These are phyloP conservation scores for Plasmodium billcollinsi DNA, from an alignment of 169 alveolate genomes.

Conservation along the genomic window DNA sequence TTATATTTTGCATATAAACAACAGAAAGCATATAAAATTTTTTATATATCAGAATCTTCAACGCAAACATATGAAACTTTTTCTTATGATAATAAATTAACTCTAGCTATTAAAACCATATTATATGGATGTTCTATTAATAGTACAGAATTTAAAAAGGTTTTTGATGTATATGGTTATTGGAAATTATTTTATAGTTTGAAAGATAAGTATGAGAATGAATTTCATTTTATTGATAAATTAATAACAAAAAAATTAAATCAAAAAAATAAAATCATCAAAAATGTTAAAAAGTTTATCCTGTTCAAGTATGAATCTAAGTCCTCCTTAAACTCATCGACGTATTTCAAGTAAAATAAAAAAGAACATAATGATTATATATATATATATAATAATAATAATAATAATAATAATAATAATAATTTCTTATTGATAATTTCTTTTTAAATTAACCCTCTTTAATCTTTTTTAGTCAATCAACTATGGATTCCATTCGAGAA, in stretches of 20 bases:
- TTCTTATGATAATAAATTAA: slow-evolving; percentile 57
- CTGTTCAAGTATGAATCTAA: slow-evolving; percentile 35
- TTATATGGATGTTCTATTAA: slow-evolving; percentile 23
- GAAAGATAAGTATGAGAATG: slow-evolving; percentile 40
- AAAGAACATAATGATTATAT: background rate
- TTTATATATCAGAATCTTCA: slow-evolving; percentile 48
- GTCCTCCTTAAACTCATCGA: slow-evolving; percentile 38
- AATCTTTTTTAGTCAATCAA: slow-evolving; percentile 35
- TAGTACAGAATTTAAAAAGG: background rate
- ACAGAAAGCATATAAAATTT: slow-evolving; percentile 26
- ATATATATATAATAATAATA: slow-evolving; percentile 1
- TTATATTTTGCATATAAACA: slow-evolving; percentile 72
- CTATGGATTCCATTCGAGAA: slow-evolving; percentile 51
- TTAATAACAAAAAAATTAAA: slow-evolving; percentile 26
- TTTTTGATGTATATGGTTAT: slow-evolving; percentile 30
- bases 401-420: too few species aligned
- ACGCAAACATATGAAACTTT: slow-evolving; percentile 45
- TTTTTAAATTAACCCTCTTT: background rate
- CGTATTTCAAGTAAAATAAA: slow-evolving; percentile 33
- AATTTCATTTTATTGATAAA: slow-evolving; percentile 50
- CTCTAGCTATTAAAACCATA: slow-evolving; percentile 37
- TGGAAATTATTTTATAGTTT: slow-evolving; percentile 22
- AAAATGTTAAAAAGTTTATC: slow-evolving; percentile 37
- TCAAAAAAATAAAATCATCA: slow-evolving; percentile 31
- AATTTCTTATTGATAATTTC: background rate